Base-by-base conservation (phyloP, 345 rosid genomes). In the Brassica cretica region DNA sequence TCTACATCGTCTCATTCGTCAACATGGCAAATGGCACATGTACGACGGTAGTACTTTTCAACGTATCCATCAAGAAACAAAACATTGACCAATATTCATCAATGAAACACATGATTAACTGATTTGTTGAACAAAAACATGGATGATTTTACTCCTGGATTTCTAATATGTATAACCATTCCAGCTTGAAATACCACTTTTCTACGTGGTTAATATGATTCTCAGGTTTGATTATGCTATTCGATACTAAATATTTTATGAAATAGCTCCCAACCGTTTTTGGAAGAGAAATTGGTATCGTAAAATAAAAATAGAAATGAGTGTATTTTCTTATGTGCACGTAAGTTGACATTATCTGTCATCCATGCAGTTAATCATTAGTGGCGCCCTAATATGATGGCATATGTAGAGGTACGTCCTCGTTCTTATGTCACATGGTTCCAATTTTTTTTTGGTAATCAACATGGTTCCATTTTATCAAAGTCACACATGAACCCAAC, bases 371-470 rank as follows among this genome's bases (percentile, higher is more conserved):
- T 27, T 66, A 15, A 51, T 66, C 64, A 37, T 65, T 24, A 55
- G 24, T 2, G 56, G 58, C 78, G 30, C 66, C 78, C 78, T 66
- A 37, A 66, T 65, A 66, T 58, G 44, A 25, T 66, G 78, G 78
- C 78, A 56, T 56, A 7, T 56, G 19, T 66, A 75, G 19, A 35
- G 78, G 72, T 65, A 75, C 72, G 58, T 25, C 39, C 66, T 51
- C 18, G 19, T 25, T 30, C 64, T 32, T 33, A 49, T 9, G 29
- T 32, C 72, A 55, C 66, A 56, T 75, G 78, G 78, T 10, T 49
- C 59, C 76, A 27, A 27, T 15, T 6, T 27, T 27, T 27, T 27
- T 27, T 27, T 27, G 30, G 5, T 27, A 27, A 27, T 27, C 30
- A 27, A 27, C 72, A 37, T 71, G 21, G 24, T 21, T 21, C 24